Evolutionary conservation across 495 filamentous ascomycete species (phyloP).

Genomic region (Chaetomium tenue): DNA sequence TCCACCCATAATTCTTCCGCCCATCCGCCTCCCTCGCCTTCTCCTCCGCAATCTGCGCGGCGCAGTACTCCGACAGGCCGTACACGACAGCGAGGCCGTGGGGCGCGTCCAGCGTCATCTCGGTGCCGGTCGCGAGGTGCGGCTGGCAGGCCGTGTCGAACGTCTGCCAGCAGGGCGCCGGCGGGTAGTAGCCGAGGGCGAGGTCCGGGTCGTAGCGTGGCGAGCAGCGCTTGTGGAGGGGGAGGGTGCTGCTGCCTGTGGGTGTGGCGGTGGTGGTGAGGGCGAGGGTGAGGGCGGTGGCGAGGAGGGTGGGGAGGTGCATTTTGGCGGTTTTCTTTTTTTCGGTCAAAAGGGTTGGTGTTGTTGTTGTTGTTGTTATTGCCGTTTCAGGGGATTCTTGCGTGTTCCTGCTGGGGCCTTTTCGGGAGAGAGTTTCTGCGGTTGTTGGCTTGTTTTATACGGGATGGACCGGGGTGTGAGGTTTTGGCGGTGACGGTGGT

Average conservation of each 20-base stretch:
- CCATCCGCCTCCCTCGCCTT: slow-evolving; percentile 23
- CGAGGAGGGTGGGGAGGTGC: slow-evolving; percentile 13
- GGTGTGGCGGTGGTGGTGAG: neutral
- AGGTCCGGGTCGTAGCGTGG: slow-evolving; percentile 28
- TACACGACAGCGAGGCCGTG: slow-evolving; percentile 26
- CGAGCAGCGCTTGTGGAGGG: slow-evolving; percentile 27
- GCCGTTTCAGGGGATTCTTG: too few species aligned
- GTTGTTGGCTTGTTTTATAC: neutral
- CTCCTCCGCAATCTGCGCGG: slow-evolving; percentile 28
- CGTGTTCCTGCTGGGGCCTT: neutral
- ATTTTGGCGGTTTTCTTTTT: slow-evolving; percentile 12
- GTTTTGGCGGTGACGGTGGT: neutral
- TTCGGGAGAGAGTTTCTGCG: neutral
- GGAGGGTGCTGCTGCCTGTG: neutral
- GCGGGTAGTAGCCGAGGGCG: slow-evolving; percentile 29
- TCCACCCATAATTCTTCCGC: slow-evolving; percentile 30
- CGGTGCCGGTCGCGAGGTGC: slow-evolving; percentile 17
- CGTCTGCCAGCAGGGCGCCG: slow-evolving; percentile 34
- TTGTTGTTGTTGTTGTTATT: neutral
- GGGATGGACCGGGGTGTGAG: too few species aligned
- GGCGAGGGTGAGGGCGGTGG: neutral
- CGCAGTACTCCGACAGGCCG: slow-evolving; percentile 22
- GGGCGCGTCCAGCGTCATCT: slow-evolving; percentile 25
- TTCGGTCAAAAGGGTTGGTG: neutral
- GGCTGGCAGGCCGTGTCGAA: slow-evolving; percentile 29